Evolutionary conservation across 768 basidiomycete species (phyloP).

Genomic region (Tephrocybe sp.): DNA sequence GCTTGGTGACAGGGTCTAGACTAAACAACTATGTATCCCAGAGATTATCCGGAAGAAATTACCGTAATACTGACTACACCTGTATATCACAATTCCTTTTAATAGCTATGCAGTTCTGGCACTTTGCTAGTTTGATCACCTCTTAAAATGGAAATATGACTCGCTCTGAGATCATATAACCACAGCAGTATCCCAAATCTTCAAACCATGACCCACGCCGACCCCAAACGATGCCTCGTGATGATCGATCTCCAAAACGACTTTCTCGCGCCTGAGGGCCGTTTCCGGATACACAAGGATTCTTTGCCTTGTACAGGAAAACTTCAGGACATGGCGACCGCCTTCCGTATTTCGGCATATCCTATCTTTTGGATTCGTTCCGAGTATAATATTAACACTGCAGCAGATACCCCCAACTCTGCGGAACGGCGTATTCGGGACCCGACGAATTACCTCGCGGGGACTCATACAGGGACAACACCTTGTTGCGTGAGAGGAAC

Average conservation of each 20-base stretch:
- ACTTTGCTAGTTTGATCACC: too few species aligned
- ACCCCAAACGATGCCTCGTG: constrained; percentile 20
- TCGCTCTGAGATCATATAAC: neutral
- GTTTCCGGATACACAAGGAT: constrained; percentile 21
- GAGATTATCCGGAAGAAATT: too few species aligned
- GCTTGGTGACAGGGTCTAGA: too few species aligned
- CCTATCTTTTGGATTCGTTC: constrained; percentile 23
- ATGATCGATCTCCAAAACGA: constrained; percentile 29
- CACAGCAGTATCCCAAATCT: neutral
- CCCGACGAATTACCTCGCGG: constrained; percentile 11
- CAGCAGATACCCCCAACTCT: neutral
- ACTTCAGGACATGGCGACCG: constrained; percentile 11
- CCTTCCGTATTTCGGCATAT: constrained; percentile 16
- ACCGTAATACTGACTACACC: too few species aligned
- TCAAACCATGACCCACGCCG: neutral
- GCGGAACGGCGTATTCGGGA: constrained; percentile 3
- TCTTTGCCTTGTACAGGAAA: constrained; percentile 18
- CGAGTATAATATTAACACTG: constrained; percentile 19
- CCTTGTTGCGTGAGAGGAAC: constrained; percentile 24
- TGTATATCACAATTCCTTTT: too few species aligned
- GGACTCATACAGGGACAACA: constrained; percentile 23
- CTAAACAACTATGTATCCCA: too few species aligned
- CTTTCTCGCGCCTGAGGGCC: constrained; percentile 21
- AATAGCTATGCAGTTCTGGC: too few species aligned
- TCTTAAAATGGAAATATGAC: too few species aligned